Evolutionary conservation across 1,139 yeast species (phyloP), one percentile per base, ranked within the genome.

Genomic region (Debaryomycetaceae sp.): DNA sequence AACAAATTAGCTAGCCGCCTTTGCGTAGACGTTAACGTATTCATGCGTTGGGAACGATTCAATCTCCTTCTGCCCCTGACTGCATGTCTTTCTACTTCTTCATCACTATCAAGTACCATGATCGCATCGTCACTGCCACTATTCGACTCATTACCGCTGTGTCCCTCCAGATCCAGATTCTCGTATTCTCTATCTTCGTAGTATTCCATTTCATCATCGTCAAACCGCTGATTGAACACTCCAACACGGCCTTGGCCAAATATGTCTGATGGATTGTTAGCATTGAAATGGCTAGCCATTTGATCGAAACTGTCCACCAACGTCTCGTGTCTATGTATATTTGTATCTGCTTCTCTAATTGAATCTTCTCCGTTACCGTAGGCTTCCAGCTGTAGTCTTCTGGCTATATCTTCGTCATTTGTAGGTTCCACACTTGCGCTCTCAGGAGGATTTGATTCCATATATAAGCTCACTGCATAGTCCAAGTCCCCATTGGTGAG

Each of bases 401-500:
- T 74, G 0, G 94, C 94, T 41, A 80, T 45, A 33, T 73, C 81
- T 32, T 71, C 85, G 56, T 84, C 94, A 28, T 67, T 35, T 17
- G 26, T 28, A 34, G 46, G 37, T 3, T 45, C 29, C 5, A 42
- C 35, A 19, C 50, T 47, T 17, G 50, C 42, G 14, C 55, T 56
- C 34, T 36, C 36, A 46, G 55, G 66, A 44, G 56, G 67, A 58
- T 50, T 66, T 45, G 51, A 68, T 56, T 94, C 98, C 69, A 87
- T 82, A 62, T 68, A 94, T 37, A 94, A 67, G 8, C 91, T 80
- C 6, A 94, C 87, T 0, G 98, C 98, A 22, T 81, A 78, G 46
- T 91, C 96, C 35, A 92, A 60, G 56, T 88, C 81, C 42, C 83
- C 82, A 38, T 83, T 91, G 7, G 94, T 78, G 64, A 91, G 81